Percentiles rank a stretch among this genome's conserved stretches.
phyloP scores from a whole-genome alignment of 176 grass and related monocot genomes.

The Triticum urartu region DNA sequence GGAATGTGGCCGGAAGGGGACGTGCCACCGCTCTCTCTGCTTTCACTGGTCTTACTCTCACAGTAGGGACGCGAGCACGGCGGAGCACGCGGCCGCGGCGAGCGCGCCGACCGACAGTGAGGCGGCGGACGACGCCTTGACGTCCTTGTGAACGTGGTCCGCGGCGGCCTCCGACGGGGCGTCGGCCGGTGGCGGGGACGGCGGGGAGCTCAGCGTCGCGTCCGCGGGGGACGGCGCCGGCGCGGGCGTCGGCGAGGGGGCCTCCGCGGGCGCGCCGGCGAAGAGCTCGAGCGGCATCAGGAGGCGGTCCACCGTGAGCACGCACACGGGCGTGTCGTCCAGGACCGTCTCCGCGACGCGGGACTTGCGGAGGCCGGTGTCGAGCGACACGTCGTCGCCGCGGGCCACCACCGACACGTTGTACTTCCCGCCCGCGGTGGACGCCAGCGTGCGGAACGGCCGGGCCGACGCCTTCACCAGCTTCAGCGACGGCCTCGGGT shows the following conservation, averaged over 20 bases:
- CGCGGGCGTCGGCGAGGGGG: conserved; percentile 33
- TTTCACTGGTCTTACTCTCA: not conserved
- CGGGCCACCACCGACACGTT: conserved; percentile 48
- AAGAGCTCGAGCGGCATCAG: conserved; percentile 75
- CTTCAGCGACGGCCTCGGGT: conserved; percentile 74
- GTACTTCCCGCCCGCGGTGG: conserved; percentile 41
- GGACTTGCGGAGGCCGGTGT: conserved; percentile 64
- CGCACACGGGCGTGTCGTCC: conserved; percentile 66
- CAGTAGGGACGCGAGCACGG: conserved; percentile 30
- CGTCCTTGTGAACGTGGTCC: conserved; percentile 42
- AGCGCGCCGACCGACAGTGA: conserved; percentile 7
- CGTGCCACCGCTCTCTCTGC: no score
- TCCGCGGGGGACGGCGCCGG: not conserved
- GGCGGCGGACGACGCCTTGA: conserved; percentile 15
- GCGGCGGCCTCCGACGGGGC: conserved; percentile 41
- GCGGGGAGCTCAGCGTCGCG: conserved; percentile 18
- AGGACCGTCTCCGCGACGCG: conserved; percentile 74
- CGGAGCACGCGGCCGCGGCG: conserved; percentile 24
- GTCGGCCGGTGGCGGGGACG: conserved; percentile 24
- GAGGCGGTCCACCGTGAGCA: conserved; percentile 72
- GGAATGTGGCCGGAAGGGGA: not conserved
- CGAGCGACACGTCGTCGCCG: conserved; percentile 72
- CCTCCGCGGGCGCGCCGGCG: conserved; percentile 29
- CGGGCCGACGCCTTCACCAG: conserved; percentile 52
- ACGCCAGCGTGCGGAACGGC: conserved; percentile 55